phyloP scores from a whole-genome alignment of 2,329 filamentous ascomycete genomes.

The Exophiala phaeomuriformis region DNA sequence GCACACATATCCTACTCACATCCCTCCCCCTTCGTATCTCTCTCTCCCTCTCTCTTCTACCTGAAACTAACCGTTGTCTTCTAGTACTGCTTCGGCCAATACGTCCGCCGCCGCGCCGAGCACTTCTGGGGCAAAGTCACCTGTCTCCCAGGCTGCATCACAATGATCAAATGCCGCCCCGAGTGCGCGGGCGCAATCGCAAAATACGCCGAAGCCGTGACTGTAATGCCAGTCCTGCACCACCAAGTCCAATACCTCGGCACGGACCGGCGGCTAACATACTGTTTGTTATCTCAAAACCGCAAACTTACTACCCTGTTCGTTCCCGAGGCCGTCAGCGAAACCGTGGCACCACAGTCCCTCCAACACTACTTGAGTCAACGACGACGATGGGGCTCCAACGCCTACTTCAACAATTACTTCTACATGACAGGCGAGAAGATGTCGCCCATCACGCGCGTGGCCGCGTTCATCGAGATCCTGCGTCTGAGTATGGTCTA shows the following conservation, averaged over 20 bases:
- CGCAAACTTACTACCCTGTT: slow-evolving; percentile 9
- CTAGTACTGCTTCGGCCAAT: slow-evolving; percentile 13
- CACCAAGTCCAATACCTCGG: slow-evolving; percentile 17
- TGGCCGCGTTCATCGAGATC: slow-evolving; percentile 11
- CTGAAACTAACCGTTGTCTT: neutral
- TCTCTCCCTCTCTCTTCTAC: neutral
- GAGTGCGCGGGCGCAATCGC: slow-evolving; percentile 10
- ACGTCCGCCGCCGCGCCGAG: slow-evolving; percentile 9
- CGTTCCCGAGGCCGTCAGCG: slow-evolving; percentile 13
- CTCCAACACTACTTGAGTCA: slow-evolving; percentile 17
- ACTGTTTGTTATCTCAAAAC: slow-evolving; percentile 7
- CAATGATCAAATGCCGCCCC: slow-evolving; percentile 12
- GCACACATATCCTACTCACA: neutral
- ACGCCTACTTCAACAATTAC: slow-evolving; percentile 19
- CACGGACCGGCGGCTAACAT: slow-evolving; percentile 14
- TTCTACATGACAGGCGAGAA: slow-evolving; percentile 13
- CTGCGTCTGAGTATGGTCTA: slow-evolving; percentile 13
- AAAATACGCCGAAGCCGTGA: slow-evolving; percentile 12
- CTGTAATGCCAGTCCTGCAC: slow-evolving; percentile 3
- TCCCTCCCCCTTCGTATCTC: neutral
- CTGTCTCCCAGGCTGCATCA: slow-evolving; percentile 13
- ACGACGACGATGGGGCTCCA: slow-evolving; percentile 14
- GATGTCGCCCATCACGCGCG: slow-evolving; percentile 5
- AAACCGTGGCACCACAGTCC: slow-evolving; percentile 8
- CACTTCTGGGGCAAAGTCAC: slow-evolving; percentile 13